Evolutionary conservation across 2,329 filamentous ascomycete species (phyloP), one percentile per base, ranked within the genome.

Genomic region (Paradendryphiella salina): DNA sequence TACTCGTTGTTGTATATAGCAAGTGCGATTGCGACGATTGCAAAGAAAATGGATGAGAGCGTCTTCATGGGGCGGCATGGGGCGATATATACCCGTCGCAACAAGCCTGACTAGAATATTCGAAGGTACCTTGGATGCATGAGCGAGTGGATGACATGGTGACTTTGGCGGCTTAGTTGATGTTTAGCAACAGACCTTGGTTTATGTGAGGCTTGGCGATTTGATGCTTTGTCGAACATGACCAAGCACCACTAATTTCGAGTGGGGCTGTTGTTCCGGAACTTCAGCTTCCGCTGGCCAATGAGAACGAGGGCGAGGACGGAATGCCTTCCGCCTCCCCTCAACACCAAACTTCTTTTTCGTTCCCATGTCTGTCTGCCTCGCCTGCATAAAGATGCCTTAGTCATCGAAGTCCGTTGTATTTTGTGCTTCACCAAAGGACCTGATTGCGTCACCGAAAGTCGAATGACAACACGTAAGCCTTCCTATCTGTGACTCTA

Each of bases 21-120:
- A 50, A 76, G 67, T 56, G 62, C 66, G 41, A 77, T 68, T 61
- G 75, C 74, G 62, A 73, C 57, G 60, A 76, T 66, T 66, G 70
- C 73, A 56, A 77, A 65, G 52, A 78, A 63, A 62, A 75, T 72
- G 57, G 75, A 74, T 49, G 72, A 57, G 49, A 75, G 51, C 23
- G 67, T 66, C 59, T 67, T 71, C 74, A 76, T 76, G 50, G 67
- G 63, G 55, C 47, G 35, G 46, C 46, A 34, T 42, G 60, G 34
- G 39, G 52, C 57, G 62, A 57, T 66, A 74, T 76, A 73, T 74
- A 73, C 57, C 53, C 52, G 40, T 35, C 32, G 35, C 34, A 8
- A 34, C 38, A 40, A 35, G 31, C 39, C n/a, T 21, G 52, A 61
- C 64, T 65, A 72, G 70, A 71, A 71, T 52, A 33, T 71, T 69